Evolutionary conservation across 495 filamentous ascomycete genomes (phyloP), one percentile per base, ranked within the genome.

Genomic region (Penicillium cosmopolitanum): DNA sequence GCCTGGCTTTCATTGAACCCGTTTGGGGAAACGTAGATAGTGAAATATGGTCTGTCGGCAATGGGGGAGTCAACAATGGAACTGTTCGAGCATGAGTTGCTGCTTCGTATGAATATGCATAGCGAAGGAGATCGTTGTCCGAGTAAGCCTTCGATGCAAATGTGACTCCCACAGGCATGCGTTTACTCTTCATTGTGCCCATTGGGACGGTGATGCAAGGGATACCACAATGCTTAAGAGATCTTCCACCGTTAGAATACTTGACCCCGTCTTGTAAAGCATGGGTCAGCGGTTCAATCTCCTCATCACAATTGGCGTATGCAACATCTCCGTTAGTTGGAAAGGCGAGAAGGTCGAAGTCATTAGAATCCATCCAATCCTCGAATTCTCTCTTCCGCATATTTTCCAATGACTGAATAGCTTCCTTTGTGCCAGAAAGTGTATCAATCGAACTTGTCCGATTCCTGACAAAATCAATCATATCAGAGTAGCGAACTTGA

Each of bases 91-190:
- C 38, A 13, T 19, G 35, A 46, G 21, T 42, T 42, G 56, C 56
- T 36, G 36, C 38, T 38, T 56, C 23, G 77, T 81, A 46, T 80
- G 77, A 16, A 82, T 56, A 58, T n/a, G 55, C 63, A 28, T 55
- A 60, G 35, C 50, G 21, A 15, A 66, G 47, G 10, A 66, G 47
- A 40, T 56, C 33, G 19, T 56, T 59, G 48, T 62, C 63, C 2
- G 50, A 15, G 36, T 62, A 66, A 2, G 56, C 58, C 16, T 47
- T 57, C 5, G 34, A 43, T 19, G 55, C 55, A 11, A 66, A 66
- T 16, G 59, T 66, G 34, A 66, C n/a, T 16, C 52, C 54, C 4
- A 66, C 58, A 15, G 63, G 63, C 52, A 66, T 62, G 9, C 53
- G 15, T 11, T 42, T 55, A 4, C 31, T 47, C 0, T 35, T 34